Conservation (phyloP, 305 asterid species). For the Fraxinus baroniana region DNA sequence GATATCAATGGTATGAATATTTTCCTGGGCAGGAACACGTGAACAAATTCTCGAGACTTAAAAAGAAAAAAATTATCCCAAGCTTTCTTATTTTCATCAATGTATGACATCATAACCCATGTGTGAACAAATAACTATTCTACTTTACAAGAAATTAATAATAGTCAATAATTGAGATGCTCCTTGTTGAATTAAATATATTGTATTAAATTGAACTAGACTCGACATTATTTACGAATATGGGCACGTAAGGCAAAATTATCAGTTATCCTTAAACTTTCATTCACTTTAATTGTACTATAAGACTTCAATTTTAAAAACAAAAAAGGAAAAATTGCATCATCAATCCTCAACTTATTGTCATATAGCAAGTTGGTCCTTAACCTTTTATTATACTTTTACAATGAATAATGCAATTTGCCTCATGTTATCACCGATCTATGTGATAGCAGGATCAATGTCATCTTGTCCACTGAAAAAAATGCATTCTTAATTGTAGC, state of each 20-base stretch:
- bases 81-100: neutral
- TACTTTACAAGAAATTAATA: neutral
- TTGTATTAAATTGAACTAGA: neutral
- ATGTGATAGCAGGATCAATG: too few species aligned
- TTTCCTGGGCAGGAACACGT: neutral
- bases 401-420: too few species aligned
- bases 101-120: neutral
- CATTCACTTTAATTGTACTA: too few species aligned
- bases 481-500: too few species aligned
- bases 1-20: neutral
- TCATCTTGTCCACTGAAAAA: too few species aligned
- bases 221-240: too few species aligned
- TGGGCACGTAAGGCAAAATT: neutral
- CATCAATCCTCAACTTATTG: neutral
- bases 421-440: too few species aligned
- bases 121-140: neutral
- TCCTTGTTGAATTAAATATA: neutral
- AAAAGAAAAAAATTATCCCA: too few species aligned
- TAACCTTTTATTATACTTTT: too few species aligned
- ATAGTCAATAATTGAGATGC: conserved; percentile 21
- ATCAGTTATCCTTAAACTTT: neutral
- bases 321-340: neutral
- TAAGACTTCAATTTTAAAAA: too few species aligned
- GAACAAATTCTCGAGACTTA: neutral
- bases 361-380: neutral